Base-by-base conservation (phyloP, 2,329 filamentous ascomycete species). In the Pyrenochaeta sp. region DNA sequence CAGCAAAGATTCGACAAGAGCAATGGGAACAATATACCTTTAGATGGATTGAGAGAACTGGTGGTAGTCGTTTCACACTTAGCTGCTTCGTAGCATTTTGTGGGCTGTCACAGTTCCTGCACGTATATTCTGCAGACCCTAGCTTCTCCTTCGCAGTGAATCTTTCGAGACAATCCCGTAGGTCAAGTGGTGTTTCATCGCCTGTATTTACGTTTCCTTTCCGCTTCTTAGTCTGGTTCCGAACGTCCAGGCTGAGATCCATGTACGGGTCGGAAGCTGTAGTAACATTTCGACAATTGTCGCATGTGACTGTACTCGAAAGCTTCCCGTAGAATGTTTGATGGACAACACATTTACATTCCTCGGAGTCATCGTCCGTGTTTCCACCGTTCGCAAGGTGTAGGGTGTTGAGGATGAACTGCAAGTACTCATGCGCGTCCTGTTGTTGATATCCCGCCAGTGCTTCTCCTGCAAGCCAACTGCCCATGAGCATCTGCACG, bases 351-450 rank as follows among this genome's bases (percentile, higher is more conserved):
- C 93, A 99, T 46, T 86, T 83, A 76, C 94, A 97, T 56, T 71
- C 64, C 18, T 65, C 66, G 7, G 49, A 74, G 29, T 62, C 55
- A 15, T 49, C 52, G 35, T 64, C 49, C 28, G 65, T 57, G 3
- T 65, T 61, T 32, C 89, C 86, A 10, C 86, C 86, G 58, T 92
- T 94, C 27, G 90, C 77, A 7, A 75, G 84, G 66, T 96, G 93
- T 11, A 99, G 80, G 60, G 94, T 89, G 74, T 96, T 93, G 23
- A 95, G 87, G 22, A 97, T 82, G 65, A 96, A 96, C 67, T 96
- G 91, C 71, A 96, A 95, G 73, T 96, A 97, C 69, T 97, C 93
- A 67, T 97, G 93, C 1, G 93, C 93, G 66, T 97, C 93, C 74
- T 97, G 93, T 72, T 97, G 93, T 62, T 92, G 90, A 61, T 95